Evolutionary conservation across 768 basidiomycete species (phyloP).

Genomic region (Tubosaeta brunneosetosa): DNA sequence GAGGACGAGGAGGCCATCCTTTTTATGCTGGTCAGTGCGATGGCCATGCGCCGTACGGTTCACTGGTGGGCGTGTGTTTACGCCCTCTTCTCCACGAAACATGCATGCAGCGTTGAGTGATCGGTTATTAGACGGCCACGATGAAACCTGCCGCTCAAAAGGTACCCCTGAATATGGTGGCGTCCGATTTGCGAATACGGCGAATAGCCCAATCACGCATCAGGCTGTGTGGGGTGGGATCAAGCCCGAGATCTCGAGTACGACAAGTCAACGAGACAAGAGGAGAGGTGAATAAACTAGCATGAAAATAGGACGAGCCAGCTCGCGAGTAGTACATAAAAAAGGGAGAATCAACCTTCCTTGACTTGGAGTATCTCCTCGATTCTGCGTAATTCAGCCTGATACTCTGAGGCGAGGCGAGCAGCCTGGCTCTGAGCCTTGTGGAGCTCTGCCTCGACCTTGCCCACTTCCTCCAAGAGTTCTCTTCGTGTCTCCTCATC

Average conservation of each 20-base stretch:
- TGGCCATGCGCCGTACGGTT: constrained; percentile 9
- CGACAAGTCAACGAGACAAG: neutral
- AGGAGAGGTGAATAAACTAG: constrained; percentile 14
- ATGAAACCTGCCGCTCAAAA: constrained; percentile 19
- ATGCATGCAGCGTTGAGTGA: constrained; percentile 20
- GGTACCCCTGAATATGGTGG: constrained; percentile 7
- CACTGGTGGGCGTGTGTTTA: constrained; percentile 16
- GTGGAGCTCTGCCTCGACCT: constrained; percentile 28
- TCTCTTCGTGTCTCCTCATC: constrained; percentile 47
- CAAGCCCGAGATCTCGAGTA: constrained; percentile 15
- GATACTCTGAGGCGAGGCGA: constrained; percentile 31
- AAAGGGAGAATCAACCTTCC: constrained; percentile 19
- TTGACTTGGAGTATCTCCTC: constrained; percentile 30
- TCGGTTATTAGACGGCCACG: constrained; percentile 25
- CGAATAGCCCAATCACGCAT: constrained; percentile 4
- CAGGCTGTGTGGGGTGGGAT: constrained; percentile 7
- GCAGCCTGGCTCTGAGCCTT: constrained; percentile 28
- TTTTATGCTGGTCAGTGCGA: constrained; percentile 17
- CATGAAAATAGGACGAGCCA: constrained; percentile 14
- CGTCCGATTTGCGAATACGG: constrained; percentile 11
- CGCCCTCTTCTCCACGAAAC: constrained; percentile 3
- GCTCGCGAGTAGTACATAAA: constrained; percentile 23
- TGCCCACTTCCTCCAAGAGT: constrained; percentile 36
- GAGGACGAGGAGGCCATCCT: neutral
- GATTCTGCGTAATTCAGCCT: constrained; percentile 32